Evolutionary conservation across 371 early-diverging fungal species (phyloP).

Genomic region (Mucor racemosus): DNA sequence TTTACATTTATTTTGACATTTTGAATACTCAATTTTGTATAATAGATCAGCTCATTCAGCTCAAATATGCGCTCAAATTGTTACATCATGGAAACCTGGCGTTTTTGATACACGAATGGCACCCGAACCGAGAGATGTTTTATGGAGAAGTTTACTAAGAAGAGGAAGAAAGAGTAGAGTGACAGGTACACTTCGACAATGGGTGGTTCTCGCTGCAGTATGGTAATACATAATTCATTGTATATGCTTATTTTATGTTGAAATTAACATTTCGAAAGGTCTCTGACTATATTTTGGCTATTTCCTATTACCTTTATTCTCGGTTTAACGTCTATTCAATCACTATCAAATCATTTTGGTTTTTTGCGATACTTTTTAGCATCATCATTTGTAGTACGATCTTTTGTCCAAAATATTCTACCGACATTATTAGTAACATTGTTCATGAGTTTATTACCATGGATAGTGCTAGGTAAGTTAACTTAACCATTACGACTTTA

Average conservation of each 20-base stretch:
- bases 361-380: constrained; percentile 59
- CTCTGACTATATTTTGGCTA: constrained; percentile 72
- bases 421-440: constrained; percentile 67
- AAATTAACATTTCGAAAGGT: constrained; percentile 40
- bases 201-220: constrained; percentile 59
- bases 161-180: constrained; percentile 48
- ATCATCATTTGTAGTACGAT: constrained; percentile 47
- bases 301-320: constrained; percentile 74
- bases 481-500: no score
- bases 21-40: not conserved
- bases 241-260: not conserved
- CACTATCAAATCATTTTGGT: constrained; percentile 65
- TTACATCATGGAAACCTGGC: constrained; percentile 68
- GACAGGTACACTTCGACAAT: constrained; percentile 46
- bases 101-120: constrained; percentile 76
- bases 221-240: constrained; percentile 38
- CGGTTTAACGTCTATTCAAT: constrained; percentile 71
- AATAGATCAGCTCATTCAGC: constrained; percentile 51
- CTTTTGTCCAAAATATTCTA: constrained; percentile 68
- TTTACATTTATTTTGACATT: not conserved
- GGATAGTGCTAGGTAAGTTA: constrained; percentile 50
- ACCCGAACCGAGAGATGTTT: constrained; percentile 91
- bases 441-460: constrained; percentile 70
- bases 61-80: constrained; percentile 65
- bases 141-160: constrained; percentile 84